A percentile compares a stretch with the other conserved stretches of the same genome.
phyloP scores from a whole-genome alignment of 2,329 filamentous ascomycete species.

The Bipolaris victoriae region DNA sequence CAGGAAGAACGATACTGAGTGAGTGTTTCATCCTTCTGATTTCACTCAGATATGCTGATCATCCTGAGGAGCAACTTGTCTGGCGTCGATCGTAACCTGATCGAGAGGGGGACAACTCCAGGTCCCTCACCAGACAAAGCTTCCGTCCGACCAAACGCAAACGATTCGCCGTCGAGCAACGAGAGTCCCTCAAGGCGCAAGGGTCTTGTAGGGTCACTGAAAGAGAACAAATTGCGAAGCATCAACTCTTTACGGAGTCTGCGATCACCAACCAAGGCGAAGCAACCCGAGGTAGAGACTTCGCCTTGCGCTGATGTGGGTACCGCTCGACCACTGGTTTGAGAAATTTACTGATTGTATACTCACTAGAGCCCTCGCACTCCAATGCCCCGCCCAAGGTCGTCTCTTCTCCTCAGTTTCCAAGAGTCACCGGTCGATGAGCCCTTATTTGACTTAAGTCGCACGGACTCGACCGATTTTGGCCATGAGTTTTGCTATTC shows the following conservation, averaged over 20 bases:
- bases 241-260: constrained; percentile 36
- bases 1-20: constrained; percentile 5
- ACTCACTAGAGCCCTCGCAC: constrained; percentile 19
- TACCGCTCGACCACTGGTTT: not conserved
- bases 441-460: constrained; percentile 33
- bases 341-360: not conserved
- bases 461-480: constrained; percentile 21
- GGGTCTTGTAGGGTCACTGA: constrained; percentile 35
- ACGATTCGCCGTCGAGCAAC: constrained; percentile 22
- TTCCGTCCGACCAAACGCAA: constrained; percentile 10
- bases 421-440: constrained; percentile 31
- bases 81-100: constrained; percentile 1
- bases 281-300: constrained; percentile 12
- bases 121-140: constrained; percentile 5
- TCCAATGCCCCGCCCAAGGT: constrained; percentile 15
- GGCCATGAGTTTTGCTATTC: constrained; percentile 32
- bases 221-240: constrained; percentile 30
- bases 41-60: constrained; percentile 7
- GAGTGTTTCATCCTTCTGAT: not conserved
- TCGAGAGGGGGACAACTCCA: constrained; percentile 23
- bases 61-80: not conserved
- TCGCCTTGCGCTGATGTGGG: constrained; percentile 1
- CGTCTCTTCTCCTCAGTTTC: constrained; percentile 37
- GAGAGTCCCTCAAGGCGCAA: constrained; percentile 37
- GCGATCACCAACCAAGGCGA: constrained; percentile 29